Evolutionary conservation across 75 land plant species (phyloP), one percentile per base, ranked within the genome.

Genomic region (Pseudotsuga menziesii): DNA sequence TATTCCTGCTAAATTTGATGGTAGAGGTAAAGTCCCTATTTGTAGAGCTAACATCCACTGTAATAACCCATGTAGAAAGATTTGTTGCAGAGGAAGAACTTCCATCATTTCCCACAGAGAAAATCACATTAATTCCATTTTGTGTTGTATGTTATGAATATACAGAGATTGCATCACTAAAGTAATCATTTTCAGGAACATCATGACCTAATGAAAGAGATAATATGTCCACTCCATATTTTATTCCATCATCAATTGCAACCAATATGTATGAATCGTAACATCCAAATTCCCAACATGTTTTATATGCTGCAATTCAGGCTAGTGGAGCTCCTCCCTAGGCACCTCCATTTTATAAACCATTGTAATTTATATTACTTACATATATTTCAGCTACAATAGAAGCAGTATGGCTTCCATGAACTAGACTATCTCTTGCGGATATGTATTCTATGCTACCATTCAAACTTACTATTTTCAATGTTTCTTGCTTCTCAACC

Each of bases 241-340:
- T 84, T 54, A 96, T 86, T 17, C 96, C 98, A 79, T 89, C 94
- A 78, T 95, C 98, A 59, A 93, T 85, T 11, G 96, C 98, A 32
- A 96, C 93, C 35, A 95, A 78, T 26, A 95, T 77, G 78, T 93
- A 93, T 29, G 88, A 85, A 63, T 88, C 90, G 58, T 80, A 84
- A 82, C 96, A 95, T 15, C 88, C 93, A 4, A 83, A 78, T 60
- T 79, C 79, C 97, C 97, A 95, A 76, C 96, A 93, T 15, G 91
- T 85, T 81, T 95, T 95, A 81, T 94, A 94, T 3, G 83, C 85
- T 39, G 92, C 97, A 74, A 92, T 82, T 67, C 97, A 82, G 20
- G 95, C 88, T 84, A 78, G 74, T 2, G 94, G 95, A 19, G 95
- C 97, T 23, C 92, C 93, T 72, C 97, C 97, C 61, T 85, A 81